Evolutionary conservation across 257 asterid genomes (phyloP), one percentile per base, ranked within the genome.

Genomic region (Solanum stenotomum): DNA sequence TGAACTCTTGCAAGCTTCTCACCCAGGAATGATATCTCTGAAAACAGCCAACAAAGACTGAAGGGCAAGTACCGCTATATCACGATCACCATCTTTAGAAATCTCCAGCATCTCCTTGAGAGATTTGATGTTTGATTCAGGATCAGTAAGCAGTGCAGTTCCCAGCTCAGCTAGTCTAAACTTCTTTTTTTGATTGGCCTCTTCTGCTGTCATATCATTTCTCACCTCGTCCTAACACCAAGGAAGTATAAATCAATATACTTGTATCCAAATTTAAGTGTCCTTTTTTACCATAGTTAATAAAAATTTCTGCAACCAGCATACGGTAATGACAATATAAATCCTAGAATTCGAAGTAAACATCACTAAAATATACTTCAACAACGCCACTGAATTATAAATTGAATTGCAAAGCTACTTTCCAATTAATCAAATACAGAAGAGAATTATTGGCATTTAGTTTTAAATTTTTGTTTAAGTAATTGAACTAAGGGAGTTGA

Each of bases 1-100:
- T 87, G 37, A 77, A 83, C 38, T 65, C 75, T 61, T 23, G 85
- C 84, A 82, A 71, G 83, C 87, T 87, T 34, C 94, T 88, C 92
- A 95, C 99, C 99, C 99, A 59, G 99, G 99, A 91, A 95, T 93
- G 70, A 97, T 96, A 92, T 96, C 99, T 92, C 92, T 96, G 89
- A 97, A 97, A 83, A 97, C 98, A 85, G 99, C 99, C 92, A 97
- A 90, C 92, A 97, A 92, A 70, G 99, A 97, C 89, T 94, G 93
- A 68, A 97, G 92, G 31, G 93, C 95, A 74, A 97, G 98, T 27
- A 91, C 86, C 85, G 94, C 96, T 79, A 95, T 91, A 61, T 88
- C 83, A 90, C 87, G 88, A 89, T 96, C 92, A 85, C 91, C 92
- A 90, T 96, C 98, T 90, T 90, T 96, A 59, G 94, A 90, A 85